Base-by-base conservation (phyloP, 169 alveolate species). In the Eimeria acervulina region DNA sequence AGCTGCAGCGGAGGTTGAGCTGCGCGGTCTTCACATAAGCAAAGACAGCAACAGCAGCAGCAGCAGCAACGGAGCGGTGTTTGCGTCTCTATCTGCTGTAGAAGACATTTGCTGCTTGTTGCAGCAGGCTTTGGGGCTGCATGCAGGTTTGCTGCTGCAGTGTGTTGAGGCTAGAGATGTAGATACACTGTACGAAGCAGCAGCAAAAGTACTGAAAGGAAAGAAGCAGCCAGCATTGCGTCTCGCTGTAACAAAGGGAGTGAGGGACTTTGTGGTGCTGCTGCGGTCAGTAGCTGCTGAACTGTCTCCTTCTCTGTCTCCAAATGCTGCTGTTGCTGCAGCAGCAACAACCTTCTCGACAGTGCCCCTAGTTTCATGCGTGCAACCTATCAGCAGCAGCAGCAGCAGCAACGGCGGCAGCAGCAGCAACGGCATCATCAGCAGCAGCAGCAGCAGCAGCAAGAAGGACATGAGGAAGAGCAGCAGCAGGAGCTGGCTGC, bases 111-210 rank as follows among this genome's bases (percentile, higher is more conserved):
- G 61, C 31, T 26, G 6, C 40, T n/a, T 80, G 61, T 74, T 90
- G 68, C 95, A 90, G 76, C 83, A 90, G 76, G 42, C 74, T 7
- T 44, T 68, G 47, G 95, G 88, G 38, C 95, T 90, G 70, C 95
- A 90, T 80, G 80, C 95, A 15, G 85, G 78, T 10, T 80, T 90
- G 85, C 88, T 90, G 70, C 95, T 90, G 44, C 95, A 90, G 95
- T 52, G 78, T 26, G 36, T 72, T 6, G 95, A 90, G 88, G 44
- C 7, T 23, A 51, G 88, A 31, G 95, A 90, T 51, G 55, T 90
- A 61, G 28, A 21, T 19, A 74, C 74, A 40, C 61, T 90, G 44
- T 88, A 47, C 33, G 89, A 90, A 15, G 87, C 95, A 17, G 95
- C 80, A 42, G 95, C 87, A 59, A 90, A 90, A 42, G 55, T 80